Percentiles rank a stretch among this genome's conserved stretches.
Conservation (phyloP, 495 filamentous ascomycete genomes). For the Hypoxylon trugodes region DNA sequence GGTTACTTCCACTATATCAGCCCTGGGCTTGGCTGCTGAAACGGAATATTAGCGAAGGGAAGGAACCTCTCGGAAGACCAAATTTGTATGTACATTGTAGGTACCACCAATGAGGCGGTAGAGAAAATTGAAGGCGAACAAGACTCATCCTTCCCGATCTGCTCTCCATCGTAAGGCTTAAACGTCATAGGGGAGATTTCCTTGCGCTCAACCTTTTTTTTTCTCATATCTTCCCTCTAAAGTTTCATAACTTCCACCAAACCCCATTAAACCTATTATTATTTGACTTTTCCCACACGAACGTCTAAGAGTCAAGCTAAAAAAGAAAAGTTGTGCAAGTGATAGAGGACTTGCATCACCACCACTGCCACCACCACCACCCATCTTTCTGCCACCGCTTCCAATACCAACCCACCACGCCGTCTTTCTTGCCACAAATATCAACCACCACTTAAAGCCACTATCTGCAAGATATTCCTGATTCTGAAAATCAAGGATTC, state of each 20-base stretch:
- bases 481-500: slow-evolving; percentile 24
- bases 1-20: slow-evolving; percentile 11
- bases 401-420: slow-evolving; percentile 14
- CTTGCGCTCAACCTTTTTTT: slow-evolving; percentile 1
- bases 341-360: neutral
- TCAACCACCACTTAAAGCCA: too few relatives aligned
- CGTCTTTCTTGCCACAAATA: slow-evolving; percentile 25
- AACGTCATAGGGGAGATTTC: slow-evolving; percentile 35
- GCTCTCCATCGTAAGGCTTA: slow-evolving; percentile 24
- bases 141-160: slow-evolving; percentile 15
- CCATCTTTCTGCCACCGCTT: neutral
- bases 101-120: slow-evolving; percentile 20
- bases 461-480: slow-evolving; percentile 25
- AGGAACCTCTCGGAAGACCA: slow-evolving; percentile 14
- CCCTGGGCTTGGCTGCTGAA: slow-evolving; percentile 4
- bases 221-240: slow-evolving; percentile 15
- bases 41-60: neutral
- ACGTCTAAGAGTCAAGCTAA: slow-evolving; percentile 15
- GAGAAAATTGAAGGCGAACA: slow-evolving; percentile 27
- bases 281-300: slow-evolving; percentile 16
- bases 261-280: slow-evolving; percentile 16
- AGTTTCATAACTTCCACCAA: too few relatives aligned
- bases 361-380: neutral
- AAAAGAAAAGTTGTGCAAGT: neutral
- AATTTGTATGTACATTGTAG: too few relatives aligned